These are phyloP conservation scores for Phytophthora europaea DNA, from an alignment of 352 stramenopile species.

Conservation along the genomic window DNA sequence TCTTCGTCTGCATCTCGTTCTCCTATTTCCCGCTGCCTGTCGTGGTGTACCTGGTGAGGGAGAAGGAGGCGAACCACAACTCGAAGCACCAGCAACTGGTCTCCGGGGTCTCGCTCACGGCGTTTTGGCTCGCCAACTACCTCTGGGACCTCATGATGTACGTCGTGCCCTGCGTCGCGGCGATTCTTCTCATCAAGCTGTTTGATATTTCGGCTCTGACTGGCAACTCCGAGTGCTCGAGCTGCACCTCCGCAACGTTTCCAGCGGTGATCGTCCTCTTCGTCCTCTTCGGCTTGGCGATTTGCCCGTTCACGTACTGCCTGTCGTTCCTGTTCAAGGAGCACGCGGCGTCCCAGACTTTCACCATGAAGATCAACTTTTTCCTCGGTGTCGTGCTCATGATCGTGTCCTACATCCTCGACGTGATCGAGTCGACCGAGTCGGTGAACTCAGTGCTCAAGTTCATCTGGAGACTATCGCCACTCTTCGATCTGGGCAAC, in stretches of 20 bases:
- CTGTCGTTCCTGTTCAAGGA: conserved; percentile 71
- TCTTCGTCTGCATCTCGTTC: conserved; percentile 91
- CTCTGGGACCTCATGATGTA: conserved; percentile 93
- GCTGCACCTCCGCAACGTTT: conserved; percentile 41
- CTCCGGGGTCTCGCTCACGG: conserved; percentile 89
- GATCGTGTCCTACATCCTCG: conserved; percentile 64
- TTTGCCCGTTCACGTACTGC: conserved; percentile 70
- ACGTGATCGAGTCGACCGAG: conserved; percentile 45
- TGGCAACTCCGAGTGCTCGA: conserved; percentile 30
- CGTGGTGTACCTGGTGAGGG: conserved; percentile 94
- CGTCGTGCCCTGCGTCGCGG: conserved; percentile 58
- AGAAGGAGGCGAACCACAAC: conserved; percentile 91
- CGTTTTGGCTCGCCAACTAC: conserved; percentile 97
- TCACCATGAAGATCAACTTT: conserved; percentile 73
- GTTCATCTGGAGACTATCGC: conserved; percentile 73
- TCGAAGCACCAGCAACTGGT: conserved; percentile 97
- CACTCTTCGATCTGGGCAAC: conserved; percentile 67
- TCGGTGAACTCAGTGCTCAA: conserved; percentile 52
- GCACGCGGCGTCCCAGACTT: conserved; percentile 57
- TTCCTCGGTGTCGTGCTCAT: conserved; percentile 69
- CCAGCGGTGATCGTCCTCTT: conserved; percentile 65
- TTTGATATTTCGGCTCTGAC: conserved; percentile 46
- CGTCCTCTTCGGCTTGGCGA: conserved; percentile 66
- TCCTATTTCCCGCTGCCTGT: conserved; percentile 90
- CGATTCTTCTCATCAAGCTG: conserved; percentile 44